Base-by-base conservation (phyloP, 1,139 yeast genomes). In the Sugiyamaella xylanicola region DNA sequence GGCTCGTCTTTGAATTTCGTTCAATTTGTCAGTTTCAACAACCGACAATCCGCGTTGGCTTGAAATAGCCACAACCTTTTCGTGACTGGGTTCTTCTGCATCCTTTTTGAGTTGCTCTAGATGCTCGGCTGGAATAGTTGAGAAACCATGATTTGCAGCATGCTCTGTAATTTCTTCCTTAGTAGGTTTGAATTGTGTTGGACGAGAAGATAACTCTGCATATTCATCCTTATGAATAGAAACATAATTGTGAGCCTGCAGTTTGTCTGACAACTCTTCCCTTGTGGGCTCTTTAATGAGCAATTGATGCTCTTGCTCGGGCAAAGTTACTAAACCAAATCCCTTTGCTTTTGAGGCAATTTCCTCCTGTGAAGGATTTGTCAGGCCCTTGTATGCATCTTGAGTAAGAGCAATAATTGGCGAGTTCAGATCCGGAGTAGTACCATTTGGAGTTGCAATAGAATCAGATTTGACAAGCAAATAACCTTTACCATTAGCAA, bases 31-130 rank as follows among this genome's bases (percentile, higher is more conserved):
- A 11, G 60, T 61, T 11, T 73, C 59, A 2, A 76, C 48, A 7
- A 74, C 65, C 16, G 69, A 62, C 54, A 72, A 60, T 3, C 75
- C 77, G 20, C 42, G 39, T n/a, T 47, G 27, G 13, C 32, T 17
- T 9, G 50, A 27, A 9, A 47, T 11, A 13, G 58, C 47, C 1
- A 61, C 62, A 44, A 68, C 64, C 21, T 71, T 72, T 22, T 53
- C 61, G 0, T 55, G 27, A 3, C 73, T 21, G 9, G 58, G 58
- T 16, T 35, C 40, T 55, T 45, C 37, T 19, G 51, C 57, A 16
- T 45, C 54, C 37, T 61, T 57, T 13, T 54, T 46, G 20, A 67
- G 60, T 15, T 59, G 58, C 9, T 60, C 59, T 42, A 59, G 61
- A 48, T 66, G 60, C 1, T 56, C 55, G 32, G 55, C 37, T 9